A percentile compares a stretch with the other conserved stretches of the same genome.
Conservation (phyloP, 139 green algal genomes). For the Eudorina sp. region DNA sequence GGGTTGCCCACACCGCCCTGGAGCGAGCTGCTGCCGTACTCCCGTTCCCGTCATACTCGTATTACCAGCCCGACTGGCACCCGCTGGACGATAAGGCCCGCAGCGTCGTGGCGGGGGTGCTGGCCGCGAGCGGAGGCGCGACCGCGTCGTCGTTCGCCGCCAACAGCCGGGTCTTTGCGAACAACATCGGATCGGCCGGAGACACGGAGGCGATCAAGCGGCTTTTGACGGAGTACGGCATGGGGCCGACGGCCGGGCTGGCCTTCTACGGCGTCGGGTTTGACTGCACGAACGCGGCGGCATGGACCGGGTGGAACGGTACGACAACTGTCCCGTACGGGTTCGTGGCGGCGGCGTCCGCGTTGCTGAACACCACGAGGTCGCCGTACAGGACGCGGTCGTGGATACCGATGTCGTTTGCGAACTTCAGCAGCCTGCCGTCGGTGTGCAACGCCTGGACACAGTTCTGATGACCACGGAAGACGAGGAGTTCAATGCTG, state of each 20-base stretch:
- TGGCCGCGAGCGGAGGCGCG: neutral
- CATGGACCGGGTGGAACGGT: neutral
- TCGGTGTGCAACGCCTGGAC: neutral
- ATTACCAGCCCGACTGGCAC: conserved; percentile 10
- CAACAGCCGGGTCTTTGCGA: conserved; percentile 1
- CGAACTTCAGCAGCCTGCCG: neutral
- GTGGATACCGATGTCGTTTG: neutral
- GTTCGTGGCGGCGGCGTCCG: neutral
- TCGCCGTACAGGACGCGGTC: neutral
- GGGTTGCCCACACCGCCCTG: neutral
- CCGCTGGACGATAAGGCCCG: conserved; percentile 5
- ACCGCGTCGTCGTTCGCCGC: neutral
- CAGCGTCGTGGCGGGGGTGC: neutral
- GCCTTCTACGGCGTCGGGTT: neutral
- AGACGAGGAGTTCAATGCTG: too few species aligned
- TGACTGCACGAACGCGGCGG: neutral
- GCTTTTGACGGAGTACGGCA: neutral
- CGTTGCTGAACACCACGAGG: neutral
- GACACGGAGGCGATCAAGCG: neutral
- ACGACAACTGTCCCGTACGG: neutral
- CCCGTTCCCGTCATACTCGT: conserved; percentile 8
- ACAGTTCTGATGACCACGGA: neutral
- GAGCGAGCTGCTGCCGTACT: neutral
- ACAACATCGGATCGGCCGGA: neutral
- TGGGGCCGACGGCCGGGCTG: neutral